Percentiles rank a stretch among this genome's conserved stretches.
Conservation (phyloP, 1,284 basidiomycete genomes). For the Agroathelia rolfsii region DNA sequence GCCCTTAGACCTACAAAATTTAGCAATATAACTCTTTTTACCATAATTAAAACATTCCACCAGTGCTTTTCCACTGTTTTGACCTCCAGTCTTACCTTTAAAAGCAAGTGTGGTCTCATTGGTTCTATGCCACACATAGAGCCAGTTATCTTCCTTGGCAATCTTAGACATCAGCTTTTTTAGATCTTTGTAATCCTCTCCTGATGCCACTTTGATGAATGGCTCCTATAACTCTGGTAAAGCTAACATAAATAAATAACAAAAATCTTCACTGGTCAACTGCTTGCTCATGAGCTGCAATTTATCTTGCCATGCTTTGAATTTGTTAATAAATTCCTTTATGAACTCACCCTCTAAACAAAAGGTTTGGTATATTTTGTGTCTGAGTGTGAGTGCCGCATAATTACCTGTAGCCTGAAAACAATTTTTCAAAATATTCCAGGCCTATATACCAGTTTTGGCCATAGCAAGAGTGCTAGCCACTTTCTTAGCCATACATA, state of each 20-base stretch:
- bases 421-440: slow-evolving; percentile 17
- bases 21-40: slow-evolving; percentile 18
- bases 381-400: slow-evolving; percentile 14
- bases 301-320: no score
- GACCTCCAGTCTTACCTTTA: slow-evolving; percentile 9
- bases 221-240: slow-evolving; percentile 26
- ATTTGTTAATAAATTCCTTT: slow-evolving; percentile 20
- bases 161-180: slow-evolving; percentile 22
- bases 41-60: slow-evolving; percentile 19
- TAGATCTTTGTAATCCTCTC: slow-evolving; percentile 15
- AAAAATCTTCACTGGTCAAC: no score
- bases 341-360: slow-evolving; percentile 19
- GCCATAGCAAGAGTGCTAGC: no score
- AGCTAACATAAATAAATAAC: no score
- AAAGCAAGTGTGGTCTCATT: slow-evolving; percentile 12
- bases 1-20: slow-evolving; percentile 17
- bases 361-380: slow-evolving; percentile 17
- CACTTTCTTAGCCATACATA: slow-evolving; percentile 15
- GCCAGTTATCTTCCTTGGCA: slow-evolving; percentile 17
- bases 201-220: slow-evolving; percentile 19
- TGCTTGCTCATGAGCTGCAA: no score
- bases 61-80: slow-evolving; percentile 4
- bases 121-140: slow-evolving; percentile 5
- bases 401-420: slow-evolving; percentile 19
- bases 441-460: slow-evolving; percentile 16